Evolutionary conservation across 257 asterid genomes (phyloP).

Genomic region (Datura wrightii): DNA sequence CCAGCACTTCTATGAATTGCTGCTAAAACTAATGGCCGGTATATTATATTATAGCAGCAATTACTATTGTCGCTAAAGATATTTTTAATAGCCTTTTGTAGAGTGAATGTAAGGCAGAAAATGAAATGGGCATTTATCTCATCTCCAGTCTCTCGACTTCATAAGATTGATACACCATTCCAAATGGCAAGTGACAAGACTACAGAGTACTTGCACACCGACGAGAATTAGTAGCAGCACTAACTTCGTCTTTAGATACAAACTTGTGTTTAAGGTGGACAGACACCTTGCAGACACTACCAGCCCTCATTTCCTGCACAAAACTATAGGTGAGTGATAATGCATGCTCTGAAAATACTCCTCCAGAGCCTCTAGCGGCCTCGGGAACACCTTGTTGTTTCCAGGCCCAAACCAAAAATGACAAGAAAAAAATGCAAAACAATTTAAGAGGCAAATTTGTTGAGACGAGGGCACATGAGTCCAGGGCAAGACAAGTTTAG

Average conservation of each 20-base stretch:
- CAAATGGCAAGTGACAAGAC: slow-evolving; percentile 6
- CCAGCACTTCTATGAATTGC: too few relatives aligned
- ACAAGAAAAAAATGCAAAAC: not conserved
- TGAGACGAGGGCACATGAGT: not conserved
- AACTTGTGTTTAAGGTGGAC: not conserved
- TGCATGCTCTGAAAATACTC: not conserved
- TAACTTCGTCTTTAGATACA: not conserved
- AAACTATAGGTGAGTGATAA: not conserved
- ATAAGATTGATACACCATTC: not conserved
- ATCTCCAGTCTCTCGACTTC: not conserved
- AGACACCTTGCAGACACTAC: not conserved
- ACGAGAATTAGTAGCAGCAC: not conserved
- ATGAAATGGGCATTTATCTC: slow-evolving; percentile 2
- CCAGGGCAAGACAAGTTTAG: slow-evolving; percentile 4
- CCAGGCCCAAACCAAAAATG: not conserved
- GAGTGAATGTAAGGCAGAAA: not conserved
- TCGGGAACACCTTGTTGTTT: not conserved
- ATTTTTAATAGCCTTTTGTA: not conserved
- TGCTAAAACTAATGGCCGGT: too few relatives aligned
- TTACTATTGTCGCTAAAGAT: not conserved
- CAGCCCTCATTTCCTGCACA: not conserved
- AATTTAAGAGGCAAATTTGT: not conserved
- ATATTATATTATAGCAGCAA: too few relatives aligned
- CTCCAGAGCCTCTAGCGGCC: not conserved
- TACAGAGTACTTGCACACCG: not conserved